These are phyloP conservation scores for Podaxis sp. DNA, from an alignment of 768 basidiomycete genomes.

Conservation along the genomic window DNA sequence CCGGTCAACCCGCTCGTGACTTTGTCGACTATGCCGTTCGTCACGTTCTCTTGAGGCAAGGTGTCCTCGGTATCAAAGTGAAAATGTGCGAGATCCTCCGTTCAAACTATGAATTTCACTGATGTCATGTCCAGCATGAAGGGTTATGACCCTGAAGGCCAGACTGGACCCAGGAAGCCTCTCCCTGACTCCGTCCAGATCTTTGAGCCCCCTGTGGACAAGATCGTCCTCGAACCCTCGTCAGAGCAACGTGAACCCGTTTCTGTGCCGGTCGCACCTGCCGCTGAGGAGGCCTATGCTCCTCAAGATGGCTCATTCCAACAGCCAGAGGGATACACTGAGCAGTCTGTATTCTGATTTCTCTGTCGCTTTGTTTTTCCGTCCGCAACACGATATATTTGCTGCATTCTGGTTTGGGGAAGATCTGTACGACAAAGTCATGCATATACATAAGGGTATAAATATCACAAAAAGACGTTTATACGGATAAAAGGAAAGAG, in stretches of 20 bases:
- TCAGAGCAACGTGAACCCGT: conserved; percentile 84
- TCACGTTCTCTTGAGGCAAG: conserved; percentile 96
- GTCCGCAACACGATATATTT: conserved; percentile 1
- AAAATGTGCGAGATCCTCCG: conserved; percentile 70
- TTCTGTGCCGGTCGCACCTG: conserved; percentile 46
- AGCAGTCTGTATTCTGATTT: conserved; percentile 62
- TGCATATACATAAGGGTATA: not conserved
- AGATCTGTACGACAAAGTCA: not conserved
- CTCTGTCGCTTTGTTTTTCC: conserved; percentile 17
- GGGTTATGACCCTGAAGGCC: conserved; percentile 90
- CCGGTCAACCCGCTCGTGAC: conserved; percentile 95
- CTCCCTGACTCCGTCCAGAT: conserved; percentile 95
- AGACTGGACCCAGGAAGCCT: conserved; percentile 84
- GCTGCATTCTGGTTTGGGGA: not conserved
- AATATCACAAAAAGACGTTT: not conserved
- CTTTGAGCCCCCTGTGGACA: conserved; percentile 86
- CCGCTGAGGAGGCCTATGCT: conserved; percentile 52
- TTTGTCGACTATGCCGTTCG: conserved; percentile 98
- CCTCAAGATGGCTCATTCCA: conserved; percentile 43
- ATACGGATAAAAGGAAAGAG: not conserved
- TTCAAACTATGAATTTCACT: not conserved
- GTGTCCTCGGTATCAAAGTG: conserved; percentile 99
- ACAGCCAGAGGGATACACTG: conserved; percentile 36
- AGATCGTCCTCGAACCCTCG: conserved; percentile 82
- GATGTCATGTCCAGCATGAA: conserved; percentile 73